A percentile compares a stretch with the other conserved stretches of the same genome.
Conservation (phyloP, 2,329 filamentous ascomycete genomes). For the Neofusicoccum ribis region DNA sequence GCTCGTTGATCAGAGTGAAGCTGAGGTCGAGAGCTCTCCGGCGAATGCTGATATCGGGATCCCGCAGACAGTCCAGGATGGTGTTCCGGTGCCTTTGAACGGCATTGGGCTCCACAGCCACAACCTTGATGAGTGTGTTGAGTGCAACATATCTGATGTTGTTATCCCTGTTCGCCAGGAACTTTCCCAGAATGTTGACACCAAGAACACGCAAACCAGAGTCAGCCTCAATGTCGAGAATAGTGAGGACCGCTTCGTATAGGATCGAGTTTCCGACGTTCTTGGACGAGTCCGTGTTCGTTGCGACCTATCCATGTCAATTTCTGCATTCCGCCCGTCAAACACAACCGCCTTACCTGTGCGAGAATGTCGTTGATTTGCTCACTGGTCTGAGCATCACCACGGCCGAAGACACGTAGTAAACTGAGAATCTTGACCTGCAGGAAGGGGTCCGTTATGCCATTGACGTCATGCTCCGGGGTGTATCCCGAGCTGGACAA, state of each 20-base stretch:
- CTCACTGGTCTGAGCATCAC: conserved; percentile 85
- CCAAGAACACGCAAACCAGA: conserved; percentile 90
- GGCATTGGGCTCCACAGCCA: conserved; percentile 95
- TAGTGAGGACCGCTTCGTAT: conserved; percentile 95
- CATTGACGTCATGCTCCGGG: conserved; percentile 96
- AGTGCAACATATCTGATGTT: conserved; percentile 98
- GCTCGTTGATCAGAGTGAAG: conserved; percentile 96
- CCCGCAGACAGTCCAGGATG: conserved; percentile 90
- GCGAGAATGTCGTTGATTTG: conserved; percentile 98
- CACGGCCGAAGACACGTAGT: conserved; percentile 80
- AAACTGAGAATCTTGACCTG: conserved; percentile 94
- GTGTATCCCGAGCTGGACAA: conserved; percentile 94
- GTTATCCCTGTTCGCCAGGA: conserved; percentile 97
- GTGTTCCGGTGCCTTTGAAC: conserved; percentile 97
- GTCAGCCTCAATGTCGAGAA: conserved; percentile 96
- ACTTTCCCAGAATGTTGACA: conserved; percentile 98
- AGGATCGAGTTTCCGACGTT: conserved; percentile 98
- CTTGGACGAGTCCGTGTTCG: conserved; percentile 96
- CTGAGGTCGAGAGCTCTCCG: conserved; percentile 93
- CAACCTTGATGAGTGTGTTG: conserved; percentile 96
- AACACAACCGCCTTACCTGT: conserved; percentile 51
- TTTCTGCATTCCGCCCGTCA: neutral
- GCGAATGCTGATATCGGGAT: conserved; percentile 97
- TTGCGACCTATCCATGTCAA: conserved; percentile 65
- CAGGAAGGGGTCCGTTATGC: conserved; percentile 95